Percentiles rank a stretch among this genome's conserved stretches.
Conservation (phyloP, 768 basidiomycete genomes). For the Suillus weaverae region DNA sequence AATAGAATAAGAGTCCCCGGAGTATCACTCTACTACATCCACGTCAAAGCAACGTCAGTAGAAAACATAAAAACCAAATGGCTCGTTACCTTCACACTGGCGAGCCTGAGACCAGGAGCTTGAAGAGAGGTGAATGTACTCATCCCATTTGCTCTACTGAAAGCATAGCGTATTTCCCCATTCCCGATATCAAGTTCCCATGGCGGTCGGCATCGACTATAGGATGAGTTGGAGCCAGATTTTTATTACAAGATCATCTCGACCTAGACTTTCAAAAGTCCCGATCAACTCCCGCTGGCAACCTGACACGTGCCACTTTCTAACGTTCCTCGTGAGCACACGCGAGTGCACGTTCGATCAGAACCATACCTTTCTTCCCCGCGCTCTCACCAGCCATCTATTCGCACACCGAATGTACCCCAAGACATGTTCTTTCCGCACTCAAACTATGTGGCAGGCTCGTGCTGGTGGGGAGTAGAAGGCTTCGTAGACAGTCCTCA, state of each 20-base stretch:
- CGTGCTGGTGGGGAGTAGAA: not conserved
- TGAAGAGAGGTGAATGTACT: too few relatives aligned
- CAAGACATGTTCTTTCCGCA: not conserved
- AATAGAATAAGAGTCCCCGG: not conserved
- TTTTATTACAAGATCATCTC: not conserved
- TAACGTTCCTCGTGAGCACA: not conserved
- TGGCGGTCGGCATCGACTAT: not conserved
- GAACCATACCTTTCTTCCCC: not conserved
- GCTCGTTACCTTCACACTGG: too few relatives aligned
- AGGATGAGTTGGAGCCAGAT: not conserved
- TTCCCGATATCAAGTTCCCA: not conserved
- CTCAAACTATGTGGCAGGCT: not conserved
- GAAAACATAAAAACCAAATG: not conserved
- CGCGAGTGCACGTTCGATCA: not conserved
- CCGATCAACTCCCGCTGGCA: not conserved
- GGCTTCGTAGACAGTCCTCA: not conserved
- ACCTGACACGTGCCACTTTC: slow-evolving; percentile 6
- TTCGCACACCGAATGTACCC: not conserved
- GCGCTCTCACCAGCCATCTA: not conserved
- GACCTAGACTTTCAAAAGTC: not conserved
- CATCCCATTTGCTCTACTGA: not conserved
- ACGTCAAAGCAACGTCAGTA: not conserved
- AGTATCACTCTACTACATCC: too few relatives aligned
- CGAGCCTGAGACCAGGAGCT: too few relatives aligned
- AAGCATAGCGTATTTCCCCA: not conserved